Percentiles rank a stretch among this genome's conserved stretches.
phyloP scores from a whole-genome alignment of 1,284 basidiomycete species.

The Hymenochaete sp. region DNA sequence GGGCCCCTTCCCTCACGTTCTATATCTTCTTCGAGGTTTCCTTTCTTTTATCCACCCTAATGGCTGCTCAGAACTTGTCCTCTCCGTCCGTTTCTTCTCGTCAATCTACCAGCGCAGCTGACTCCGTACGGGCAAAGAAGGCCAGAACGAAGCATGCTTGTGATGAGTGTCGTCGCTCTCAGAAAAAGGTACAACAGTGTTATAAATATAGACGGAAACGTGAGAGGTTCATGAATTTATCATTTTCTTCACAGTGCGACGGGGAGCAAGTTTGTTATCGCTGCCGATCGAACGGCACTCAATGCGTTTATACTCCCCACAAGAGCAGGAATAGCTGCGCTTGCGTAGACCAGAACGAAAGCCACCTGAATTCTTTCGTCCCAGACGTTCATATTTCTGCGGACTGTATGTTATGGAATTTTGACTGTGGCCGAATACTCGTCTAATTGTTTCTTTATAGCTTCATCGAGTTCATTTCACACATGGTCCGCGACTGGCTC shows the following conservation, averaged over 20 bases:
- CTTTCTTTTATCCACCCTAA: not conserved
- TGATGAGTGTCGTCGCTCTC: conserved; percentile 18
- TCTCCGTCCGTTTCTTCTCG: conserved; percentile 6
- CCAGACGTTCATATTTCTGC: conserved; percentile 17
- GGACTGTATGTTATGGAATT: not conserved
- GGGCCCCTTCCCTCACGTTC: not conserved
- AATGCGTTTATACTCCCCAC: conserved; percentile 17
- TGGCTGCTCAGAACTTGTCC: conserved; percentile 9
- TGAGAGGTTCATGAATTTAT: not conserved
- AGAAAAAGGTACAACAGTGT: conserved; percentile 14
- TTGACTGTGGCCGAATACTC: not conserved
- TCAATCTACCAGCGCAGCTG: conserved; percentile 6
- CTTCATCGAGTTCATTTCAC: conserved; percentile 11
- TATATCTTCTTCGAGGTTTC: not conserved
- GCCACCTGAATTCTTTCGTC: conserved; percentile 2
- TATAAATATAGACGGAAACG: not conserved
- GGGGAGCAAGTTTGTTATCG: conserved; percentile 16
- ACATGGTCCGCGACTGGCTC: conserved; percentile 14
- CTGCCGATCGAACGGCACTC: conserved; percentile 16
- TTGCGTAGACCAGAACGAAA: conserved; percentile 13
- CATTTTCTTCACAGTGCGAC: conserved; percentile 13
- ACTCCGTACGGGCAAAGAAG: conserved; percentile 11
- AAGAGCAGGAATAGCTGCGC: conserved; percentile 15
- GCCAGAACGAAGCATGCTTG: conserved; percentile 18
- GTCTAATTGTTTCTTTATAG: conserved; percentile 4